phyloP scores from a whole-genome alignment of 768 basidiomycete species.

The Russula griseocarnosa region DNA sequence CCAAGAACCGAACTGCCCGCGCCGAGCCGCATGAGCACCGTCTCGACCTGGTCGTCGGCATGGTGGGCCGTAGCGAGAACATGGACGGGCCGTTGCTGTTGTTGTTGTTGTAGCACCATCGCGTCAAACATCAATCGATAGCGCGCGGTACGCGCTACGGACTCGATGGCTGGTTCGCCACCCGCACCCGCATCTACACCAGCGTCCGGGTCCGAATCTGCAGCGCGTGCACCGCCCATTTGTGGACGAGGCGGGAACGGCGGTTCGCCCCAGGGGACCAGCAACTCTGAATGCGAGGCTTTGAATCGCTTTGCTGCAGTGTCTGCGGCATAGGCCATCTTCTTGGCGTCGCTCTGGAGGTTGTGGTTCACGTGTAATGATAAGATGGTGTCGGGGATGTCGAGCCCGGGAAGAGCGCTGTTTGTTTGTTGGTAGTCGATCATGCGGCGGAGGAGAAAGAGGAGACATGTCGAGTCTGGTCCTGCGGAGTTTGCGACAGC shows the following conservation, averaged over 20 bases:
- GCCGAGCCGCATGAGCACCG: conserved; percentile 64
- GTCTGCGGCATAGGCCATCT: conserved; percentile 52
- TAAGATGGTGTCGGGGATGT: conserved; percentile 33
- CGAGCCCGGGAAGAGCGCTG: conserved; percentile 26
- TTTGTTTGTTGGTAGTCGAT: conserved; percentile 25
- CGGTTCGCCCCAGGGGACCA: conserved; percentile 54
- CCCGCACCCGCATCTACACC: conserved; percentile 33
- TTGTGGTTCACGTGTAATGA: conserved; percentile 68
- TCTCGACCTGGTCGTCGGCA: conserved; percentile 81
- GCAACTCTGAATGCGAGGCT: conserved; percentile 44
- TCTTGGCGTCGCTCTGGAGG: conserved; percentile 54
- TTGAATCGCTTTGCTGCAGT: conserved; percentile 42
- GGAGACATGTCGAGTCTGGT: conserved; percentile 74
- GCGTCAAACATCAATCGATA: conserved; percentile 48
- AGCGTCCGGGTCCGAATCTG: conserved; percentile 16
- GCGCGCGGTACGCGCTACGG: conserved; percentile 54
- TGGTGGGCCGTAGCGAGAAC: conserved; percentile 71
- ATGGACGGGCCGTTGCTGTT: conserved; percentile 31
- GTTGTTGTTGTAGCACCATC: conserved; percentile 36
- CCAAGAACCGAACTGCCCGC: conserved; percentile 54
- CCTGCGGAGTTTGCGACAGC: conserved; percentile 80
- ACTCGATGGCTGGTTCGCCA: conserved; percentile 46
- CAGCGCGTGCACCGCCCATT: conserved; percentile 36
- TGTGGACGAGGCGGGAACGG: conserved; percentile 51
- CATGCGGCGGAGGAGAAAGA: conserved; percentile 54